These are phyloP conservation scores for Ziziphus jujuba DNA, from an alignment of 306 rosid species.

Conservation along the genomic window DNA sequence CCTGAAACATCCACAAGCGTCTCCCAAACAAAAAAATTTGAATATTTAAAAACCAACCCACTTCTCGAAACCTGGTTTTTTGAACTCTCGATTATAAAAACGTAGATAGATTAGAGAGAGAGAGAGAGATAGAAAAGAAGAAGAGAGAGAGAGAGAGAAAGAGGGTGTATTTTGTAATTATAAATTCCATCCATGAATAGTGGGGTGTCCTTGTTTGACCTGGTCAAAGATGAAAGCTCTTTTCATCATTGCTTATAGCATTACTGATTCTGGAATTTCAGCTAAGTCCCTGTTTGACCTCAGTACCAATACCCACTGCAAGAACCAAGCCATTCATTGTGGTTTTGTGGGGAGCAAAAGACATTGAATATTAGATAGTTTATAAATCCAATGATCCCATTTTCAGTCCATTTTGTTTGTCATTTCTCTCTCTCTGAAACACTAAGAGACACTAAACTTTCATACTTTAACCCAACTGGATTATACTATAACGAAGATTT, in stretches of 20 bases:
- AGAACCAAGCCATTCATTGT: neutral
- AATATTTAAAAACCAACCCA: conserved; percentile 25
- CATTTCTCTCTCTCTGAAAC: neutral
- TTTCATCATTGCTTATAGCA: conserved; percentile 16
- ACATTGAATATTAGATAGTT: conserved; percentile 21
- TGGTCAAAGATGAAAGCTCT: conserved; percentile 37
- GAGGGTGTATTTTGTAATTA: neutral
- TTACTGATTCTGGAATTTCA: conserved; percentile 24
- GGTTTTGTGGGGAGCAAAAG: neutral
- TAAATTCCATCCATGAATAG: neutral
- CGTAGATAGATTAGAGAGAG: neutral
- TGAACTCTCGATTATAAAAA: conserved; percentile 27
- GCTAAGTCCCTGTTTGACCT: conserved; percentile 23
- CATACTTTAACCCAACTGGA: neutral
- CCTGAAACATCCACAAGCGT: conserved; percentile 25
- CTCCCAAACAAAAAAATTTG: conserved; percentile 18
- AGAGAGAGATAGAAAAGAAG: neutral
- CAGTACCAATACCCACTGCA: neutral
- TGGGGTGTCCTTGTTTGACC: conserved; percentile 48
- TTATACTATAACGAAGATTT: neutral
- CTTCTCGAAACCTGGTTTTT: conserved; percentile 31
- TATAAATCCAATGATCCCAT: neutral
- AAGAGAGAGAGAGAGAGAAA: neutral
- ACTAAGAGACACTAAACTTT: neutral
- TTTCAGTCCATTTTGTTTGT: conserved; percentile 3